These are phyloP conservation scores for Sphaerulina musiva DNA, from an alignment of 2,329 filamentous ascomycete genomes.

Conservation along the genomic window DNA sequence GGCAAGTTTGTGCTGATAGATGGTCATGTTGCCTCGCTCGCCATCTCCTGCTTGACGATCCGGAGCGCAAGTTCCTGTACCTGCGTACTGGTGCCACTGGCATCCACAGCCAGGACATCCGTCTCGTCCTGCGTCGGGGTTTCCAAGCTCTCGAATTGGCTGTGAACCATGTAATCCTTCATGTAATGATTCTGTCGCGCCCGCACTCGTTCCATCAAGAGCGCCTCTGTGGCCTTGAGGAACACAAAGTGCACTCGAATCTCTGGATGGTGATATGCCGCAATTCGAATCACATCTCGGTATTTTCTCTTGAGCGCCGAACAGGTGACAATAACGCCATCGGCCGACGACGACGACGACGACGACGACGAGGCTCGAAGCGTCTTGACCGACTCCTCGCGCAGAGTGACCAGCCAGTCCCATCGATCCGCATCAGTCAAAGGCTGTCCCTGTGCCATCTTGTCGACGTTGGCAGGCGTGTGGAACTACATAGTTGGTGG, in stretches of 20 bases:
- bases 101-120: slow-evolving; percentile 44
- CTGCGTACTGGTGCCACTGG: slow-evolving; percentile 37
- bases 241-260: slow-evolving; percentile 78
- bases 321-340: slow-evolving; percentile 86
- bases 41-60: slow-evolving; percentile 37
- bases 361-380: slow-evolving; percentile 20
- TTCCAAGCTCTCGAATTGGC: slow-evolving; percentile 85
- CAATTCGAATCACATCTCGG: slow-evolving; percentile 60
- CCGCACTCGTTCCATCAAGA: slow-evolving; percentile 68
- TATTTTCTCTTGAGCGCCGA: slow-evolving; percentile 96
- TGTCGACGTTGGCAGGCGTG: slow-evolving; percentile 54
- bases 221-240: slow-evolving; percentile 68
- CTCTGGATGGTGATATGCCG: slow-evolving; percentile 41
- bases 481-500: slow-evolving; percentile 38
- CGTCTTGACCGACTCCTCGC: slow-evolving; percentile 40
- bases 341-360: slow-evolving; percentile 9
- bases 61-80: slow-evolving; percentile 37
- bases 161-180: slow-evolving; percentile 91
- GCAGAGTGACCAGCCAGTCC: slow-evolving; percentile 72
- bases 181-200: slow-evolving; percentile 82
- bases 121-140: slow-evolving; percentile 57
- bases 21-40: slow-evolving; percentile 6
- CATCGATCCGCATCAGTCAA: slow-evolving; percentile 90
- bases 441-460: slow-evolving; percentile 79
- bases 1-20: too few species aligned